Evolutionary conservation across 257 asterid species (phyloP).

Genomic region (Rehmannia glutinosa): DNA sequence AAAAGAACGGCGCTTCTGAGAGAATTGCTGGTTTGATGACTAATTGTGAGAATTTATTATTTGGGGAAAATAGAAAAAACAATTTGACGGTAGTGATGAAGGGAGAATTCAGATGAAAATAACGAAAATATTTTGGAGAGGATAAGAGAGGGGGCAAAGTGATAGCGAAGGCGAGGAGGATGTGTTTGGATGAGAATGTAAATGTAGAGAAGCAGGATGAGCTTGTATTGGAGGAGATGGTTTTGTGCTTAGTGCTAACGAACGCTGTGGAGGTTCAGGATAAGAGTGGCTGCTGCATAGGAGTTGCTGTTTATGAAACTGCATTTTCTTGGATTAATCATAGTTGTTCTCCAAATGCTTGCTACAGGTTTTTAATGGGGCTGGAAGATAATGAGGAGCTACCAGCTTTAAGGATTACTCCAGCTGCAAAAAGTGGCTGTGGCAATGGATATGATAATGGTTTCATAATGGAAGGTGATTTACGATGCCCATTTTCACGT

Average conservation of each 20-base stretch:
- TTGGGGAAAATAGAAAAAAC: not conserved
- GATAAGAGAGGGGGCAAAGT: conserved; percentile 45
- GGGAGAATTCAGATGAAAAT: not conserved
- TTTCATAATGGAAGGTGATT: not conserved
- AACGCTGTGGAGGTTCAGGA: conserved; percentile 74
- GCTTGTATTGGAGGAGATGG: conserved; percentile 37
- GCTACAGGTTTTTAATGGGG: conserved; percentile 42
- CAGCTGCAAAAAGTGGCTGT: conserved; percentile 29
- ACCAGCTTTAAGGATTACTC: conserved; percentile 25
- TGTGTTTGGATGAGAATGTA: not conserved
- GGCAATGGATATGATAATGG: conserved; percentile 5
- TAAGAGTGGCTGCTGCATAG: conserved; percentile 42
- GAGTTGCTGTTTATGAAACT: conserved; percentile 59
- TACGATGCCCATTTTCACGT: conserved; percentile 5
- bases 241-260: conserved; percentile 64
- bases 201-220: not conserved
- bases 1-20: conserved; percentile 14
- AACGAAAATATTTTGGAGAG: conserved; percentile 20
- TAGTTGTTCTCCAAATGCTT: conserved; percentile 78
- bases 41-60: conserved; percentile 40
- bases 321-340: conserved; percentile 82
- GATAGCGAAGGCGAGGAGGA: conserved; percentile 38
- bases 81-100: not conserved
- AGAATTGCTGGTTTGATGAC: conserved; percentile 69
- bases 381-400: not conserved